A percentile compares a stretch with the other conserved stretches of the same genome.
Evolutionary conservation across 2,329 filamentous ascomycete species (phyloP).

Genomic region (Trichophyton rubrum): DNA sequence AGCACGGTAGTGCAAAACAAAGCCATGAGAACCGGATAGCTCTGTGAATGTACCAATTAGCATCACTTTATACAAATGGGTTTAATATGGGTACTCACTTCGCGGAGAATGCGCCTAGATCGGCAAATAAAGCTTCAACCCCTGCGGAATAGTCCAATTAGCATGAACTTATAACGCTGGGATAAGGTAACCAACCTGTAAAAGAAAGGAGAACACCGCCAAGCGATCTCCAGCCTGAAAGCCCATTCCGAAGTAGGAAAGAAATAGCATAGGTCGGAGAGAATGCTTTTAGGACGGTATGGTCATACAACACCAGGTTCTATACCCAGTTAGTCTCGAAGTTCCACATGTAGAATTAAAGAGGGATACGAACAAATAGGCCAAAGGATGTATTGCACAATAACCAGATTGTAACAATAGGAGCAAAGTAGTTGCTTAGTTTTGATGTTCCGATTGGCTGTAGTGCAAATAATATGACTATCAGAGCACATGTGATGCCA

Average conservation of each 20-base stretch:
- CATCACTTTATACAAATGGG: neutral
- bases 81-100: slow-evolving; percentile 10
- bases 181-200: slow-evolving; percentile 31
- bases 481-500: slow-evolving; percentile 13
- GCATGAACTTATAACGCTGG: neutral
- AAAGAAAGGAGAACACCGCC: slow-evolving; percentile 60
- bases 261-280: slow-evolving; percentile 37
- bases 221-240: slow-evolving; percentile 41
- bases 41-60: slow-evolving; percentile 17
- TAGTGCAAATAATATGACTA: slow-evolving; percentile 41
- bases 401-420: slow-evolving; percentile 46
- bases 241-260: slow-evolving; percentile 39
- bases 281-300: slow-evolving; percentile 41
- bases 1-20: slow-evolving; percentile 53
- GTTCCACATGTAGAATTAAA: neutral
- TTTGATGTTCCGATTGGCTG: slow-evolving; percentile 45
- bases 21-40: slow-evolving; percentile 66
- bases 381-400: slow-evolving; percentile 41
- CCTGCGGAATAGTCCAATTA: slow-evolving; percentile 26
- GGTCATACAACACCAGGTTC: slow-evolving; percentile 37
- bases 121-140: slow-evolving; percentile 67
- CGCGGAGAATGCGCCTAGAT: slow-evolving; percentile 55
- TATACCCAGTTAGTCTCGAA: slow-evolving; percentile 8
- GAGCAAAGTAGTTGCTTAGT: slow-evolving; percentile 33
- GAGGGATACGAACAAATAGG: slow-evolving; percentile 32